phyloP scores from a whole-genome alignment of 345 rosid genomes.

The Laguncularia racemosa region DNA sequence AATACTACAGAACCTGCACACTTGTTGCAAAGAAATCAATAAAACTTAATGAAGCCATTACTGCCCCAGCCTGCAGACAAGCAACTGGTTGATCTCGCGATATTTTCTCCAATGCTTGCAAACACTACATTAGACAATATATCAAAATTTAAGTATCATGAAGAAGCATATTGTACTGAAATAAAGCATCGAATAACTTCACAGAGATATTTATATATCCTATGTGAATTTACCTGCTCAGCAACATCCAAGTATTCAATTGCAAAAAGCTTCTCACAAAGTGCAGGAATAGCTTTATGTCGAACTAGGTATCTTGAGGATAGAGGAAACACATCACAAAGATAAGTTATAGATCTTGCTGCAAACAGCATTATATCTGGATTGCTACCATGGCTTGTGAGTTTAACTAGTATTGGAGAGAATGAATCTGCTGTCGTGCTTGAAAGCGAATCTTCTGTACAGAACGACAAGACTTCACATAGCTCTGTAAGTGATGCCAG shows the following conservation, averaged over 20 bases:
- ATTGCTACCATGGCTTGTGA: slow-evolving; percentile 52
- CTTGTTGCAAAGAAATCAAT: slow-evolving; percentile 88
- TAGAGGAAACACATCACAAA: slow-evolving; percentile 82
- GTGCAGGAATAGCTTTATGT: slow-evolving; percentile 73
- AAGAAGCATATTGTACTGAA: no score
- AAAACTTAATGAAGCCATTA: slow-evolving; percentile 69
- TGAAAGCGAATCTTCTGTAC: slow-evolving; percentile 71
- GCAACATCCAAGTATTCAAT: slow-evolving; percentile 93
- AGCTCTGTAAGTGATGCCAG: slow-evolving; percentile 66
- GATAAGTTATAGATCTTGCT: slow-evolving; percentile 77
- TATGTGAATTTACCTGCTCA: slow-evolving; percentile 56
- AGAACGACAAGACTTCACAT: slow-evolving; percentile 86
- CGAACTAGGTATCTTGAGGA: slow-evolving; percentile 65
- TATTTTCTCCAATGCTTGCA: slow-evolving; percentile 98
- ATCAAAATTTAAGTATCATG: no score
- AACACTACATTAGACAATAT: slow-evolving; percentile 38
- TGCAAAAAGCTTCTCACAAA: slow-evolving; percentile 66
- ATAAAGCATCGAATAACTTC: background rate
- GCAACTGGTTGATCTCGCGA: slow-evolving; percentile 81
- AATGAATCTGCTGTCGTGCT: slow-evolving; percentile 55
- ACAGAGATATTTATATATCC: background rate
- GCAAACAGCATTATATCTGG: slow-evolving; percentile 75
- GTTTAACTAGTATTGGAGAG: slow-evolving; percentile 68
- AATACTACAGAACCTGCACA: slow-evolving; percentile 47
- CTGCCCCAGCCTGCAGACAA: slow-evolving; percentile 86